Conservation (phyloP, 768 basidiomycete species). For the Plicaturopsis crispa region DNA sequence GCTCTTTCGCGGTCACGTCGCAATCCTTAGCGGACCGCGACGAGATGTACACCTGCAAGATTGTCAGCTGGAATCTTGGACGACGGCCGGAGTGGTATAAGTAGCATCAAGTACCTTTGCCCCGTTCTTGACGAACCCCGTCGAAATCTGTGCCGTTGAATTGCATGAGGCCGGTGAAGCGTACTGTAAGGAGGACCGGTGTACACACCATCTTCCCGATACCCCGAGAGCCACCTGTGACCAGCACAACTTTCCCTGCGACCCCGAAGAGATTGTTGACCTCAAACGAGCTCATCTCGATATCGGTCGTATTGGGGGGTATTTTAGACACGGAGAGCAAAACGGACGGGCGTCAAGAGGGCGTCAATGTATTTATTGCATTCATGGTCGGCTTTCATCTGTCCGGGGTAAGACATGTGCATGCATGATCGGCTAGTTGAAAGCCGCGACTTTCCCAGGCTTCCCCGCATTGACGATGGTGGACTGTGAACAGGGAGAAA, state of each 20-base stretch:
- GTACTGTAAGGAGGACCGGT: neutral
- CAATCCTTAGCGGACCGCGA: conserved; percentile 49
- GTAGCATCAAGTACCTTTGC: conserved; percentile 32
- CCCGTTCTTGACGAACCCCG: conserved; percentile 56
- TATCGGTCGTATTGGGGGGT: too few species aligned
- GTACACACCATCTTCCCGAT: conserved; percentile 54
- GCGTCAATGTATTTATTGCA: too few species aligned
- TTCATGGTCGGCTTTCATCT: too few species aligned
- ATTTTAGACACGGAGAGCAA: too few species aligned
- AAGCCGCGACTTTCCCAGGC: too few species aligned
- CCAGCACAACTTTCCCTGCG: conserved; percentile 44
- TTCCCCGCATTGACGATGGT: too few species aligned
- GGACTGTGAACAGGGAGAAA: too few species aligned
- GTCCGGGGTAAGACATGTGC: too few species aligned
- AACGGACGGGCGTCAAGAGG: too few species aligned
- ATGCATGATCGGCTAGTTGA: too few species aligned
- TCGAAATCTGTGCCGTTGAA: conserved; percentile 41
- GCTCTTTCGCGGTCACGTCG: conserved; percentile 39
- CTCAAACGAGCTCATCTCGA: conserved; percentile 33
- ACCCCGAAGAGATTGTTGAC: conserved; percentile 39
- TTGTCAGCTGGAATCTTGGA: conserved; percentile 1
- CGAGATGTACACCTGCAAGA: conserved; percentile 49
- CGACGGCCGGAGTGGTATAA: neutral
- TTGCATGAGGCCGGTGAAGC: conserved; percentile 2
- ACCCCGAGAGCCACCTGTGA: conserved; percentile 61